Percentiles rank a stretch among this genome's conserved stretches.
Evolutionary conservation across 352 stramenopile species (phyloP).

Genomic region (Phytophthora europaea): DNA sequence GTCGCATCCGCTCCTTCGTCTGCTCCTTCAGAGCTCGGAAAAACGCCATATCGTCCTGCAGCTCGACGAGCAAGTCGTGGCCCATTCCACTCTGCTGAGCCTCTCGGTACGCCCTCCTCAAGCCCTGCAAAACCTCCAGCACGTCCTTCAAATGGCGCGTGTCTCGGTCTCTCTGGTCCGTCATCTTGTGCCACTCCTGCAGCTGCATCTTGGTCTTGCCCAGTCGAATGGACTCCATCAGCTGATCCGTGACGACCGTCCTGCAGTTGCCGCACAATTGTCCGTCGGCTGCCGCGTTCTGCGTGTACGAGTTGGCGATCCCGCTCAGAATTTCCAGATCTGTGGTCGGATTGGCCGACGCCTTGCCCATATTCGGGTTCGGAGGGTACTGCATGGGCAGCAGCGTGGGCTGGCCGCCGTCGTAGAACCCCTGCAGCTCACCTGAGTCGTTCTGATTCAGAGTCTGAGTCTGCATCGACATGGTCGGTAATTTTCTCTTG

Average conservation of each 20-base stretch:
- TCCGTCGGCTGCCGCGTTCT: slow-evolving; percentile 53
- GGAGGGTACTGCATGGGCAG: slow-evolving; percentile 75
- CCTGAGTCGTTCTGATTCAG: background rate
- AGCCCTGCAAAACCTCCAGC: slow-evolving; percentile 52
- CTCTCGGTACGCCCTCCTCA: slow-evolving; percentile 66
- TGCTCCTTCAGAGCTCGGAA: slow-evolving; percentile 75
- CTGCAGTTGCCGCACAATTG: slow-evolving; percentile 73
- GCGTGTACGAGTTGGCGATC: slow-evolving; percentile 87
- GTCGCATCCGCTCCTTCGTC: slow-evolving; percentile 76
- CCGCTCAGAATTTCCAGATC: slow-evolving; percentile 87
- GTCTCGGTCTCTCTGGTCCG: slow-evolving; percentile 74
- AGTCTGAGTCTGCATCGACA: slow-evolving; percentile 36
- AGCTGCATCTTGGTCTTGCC: slow-evolving; percentile 78
- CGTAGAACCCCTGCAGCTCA: slow-evolving; percentile 79
- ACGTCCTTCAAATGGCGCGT: slow-evolving; percentile 74
- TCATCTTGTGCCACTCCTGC: slow-evolving; percentile 58
- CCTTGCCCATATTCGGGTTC: slow-evolving; percentile 30
- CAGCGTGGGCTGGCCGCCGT: slow-evolving; percentile 48
- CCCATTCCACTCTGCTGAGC: slow-evolving; percentile 56
- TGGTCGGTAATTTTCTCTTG: slow-evolving; percentile 62
- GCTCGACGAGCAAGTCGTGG: slow-evolving; percentile 67
- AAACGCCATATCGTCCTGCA: slow-evolving; percentile 81
- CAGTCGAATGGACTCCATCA: slow-evolving; percentile 83
- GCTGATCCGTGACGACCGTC: slow-evolving; percentile 74
- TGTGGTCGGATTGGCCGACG: slow-evolving; percentile 50